These are phyloP conservation scores for Solanum tarijense DNA, from an alignment of 257 asterid genomes.

Conservation along the genomic window DNA sequence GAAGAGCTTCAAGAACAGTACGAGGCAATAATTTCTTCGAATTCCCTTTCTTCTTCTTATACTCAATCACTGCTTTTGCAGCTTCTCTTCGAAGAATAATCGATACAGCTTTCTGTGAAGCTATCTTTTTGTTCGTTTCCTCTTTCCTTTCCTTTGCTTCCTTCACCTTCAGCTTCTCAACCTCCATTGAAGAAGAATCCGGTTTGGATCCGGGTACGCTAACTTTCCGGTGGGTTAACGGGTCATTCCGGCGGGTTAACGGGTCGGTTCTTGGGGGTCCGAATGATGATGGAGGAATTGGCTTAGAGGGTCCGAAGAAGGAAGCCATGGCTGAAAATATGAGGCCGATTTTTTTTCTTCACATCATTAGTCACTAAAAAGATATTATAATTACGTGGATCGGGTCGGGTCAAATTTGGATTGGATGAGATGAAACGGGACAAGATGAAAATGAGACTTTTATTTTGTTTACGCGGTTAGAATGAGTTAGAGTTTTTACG, in stretches of 20 bases:
- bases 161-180: slow-evolving; percentile 30
- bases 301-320: background rate
- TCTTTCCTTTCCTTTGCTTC: slow-evolving; percentile 54
- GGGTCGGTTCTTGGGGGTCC: background rate
- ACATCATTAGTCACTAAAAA: too few relatives aligned
- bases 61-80: slow-evolving; percentile 62
- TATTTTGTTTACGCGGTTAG: too few relatives aligned
- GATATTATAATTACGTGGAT: too few relatives aligned
- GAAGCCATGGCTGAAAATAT: background rate
- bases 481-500: background rate
- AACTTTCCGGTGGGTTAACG: background rate
- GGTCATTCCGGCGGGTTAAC: background rate
- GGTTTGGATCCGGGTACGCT: background rate
- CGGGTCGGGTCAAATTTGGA: too few relatives aligned
- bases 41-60: slow-evolving; percentile 49
- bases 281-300: background rate
- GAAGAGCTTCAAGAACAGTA: slow-evolving; percentile 82
- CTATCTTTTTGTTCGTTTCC: slow-evolving; percentile 66
- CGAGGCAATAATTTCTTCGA: slow-evolving; percentile 64
- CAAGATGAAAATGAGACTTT: rapidly evolving
- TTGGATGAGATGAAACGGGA: rapidly evolving
- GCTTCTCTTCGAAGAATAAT: slow-evolving; percentile 85
- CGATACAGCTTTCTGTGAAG: slow-evolving; percentile 79
- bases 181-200: slow-evolving; percentile 8
- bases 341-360: background rate